Evolutionary conservation across 2,329 filamentous ascomycete species (phyloP).

Genomic region (Aspergillus neoniger): DNA sequence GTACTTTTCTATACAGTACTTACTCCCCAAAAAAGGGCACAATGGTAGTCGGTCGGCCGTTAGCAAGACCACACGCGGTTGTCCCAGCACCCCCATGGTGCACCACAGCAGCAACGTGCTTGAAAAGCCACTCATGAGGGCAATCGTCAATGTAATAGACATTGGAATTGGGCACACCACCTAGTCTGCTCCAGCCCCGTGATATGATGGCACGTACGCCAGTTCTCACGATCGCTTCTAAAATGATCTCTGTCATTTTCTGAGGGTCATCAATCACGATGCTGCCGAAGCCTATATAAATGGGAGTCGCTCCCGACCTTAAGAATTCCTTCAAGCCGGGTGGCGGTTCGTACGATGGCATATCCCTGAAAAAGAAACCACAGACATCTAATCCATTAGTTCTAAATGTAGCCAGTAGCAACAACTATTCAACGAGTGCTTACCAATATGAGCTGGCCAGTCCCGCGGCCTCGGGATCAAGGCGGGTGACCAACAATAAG

Average conservation of each 20-base stretch:
- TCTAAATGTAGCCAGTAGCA: too few relatives aligned
- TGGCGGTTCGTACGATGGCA: slow-evolving; percentile 43
- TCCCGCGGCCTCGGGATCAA: slow-evolving; percentile 45
- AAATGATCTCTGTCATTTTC: slow-evolving; percentile 47
- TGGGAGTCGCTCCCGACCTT: slow-evolving; percentile 48
- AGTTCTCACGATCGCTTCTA: slow-evolving; percentile 50
- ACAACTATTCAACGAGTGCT: background rate
- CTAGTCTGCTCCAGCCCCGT: slow-evolving; percentile 56
- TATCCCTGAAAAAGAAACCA: slow-evolving; percentile 50
- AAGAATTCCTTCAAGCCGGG: slow-evolving; percentile 49
- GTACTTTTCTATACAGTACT: slow-evolving; percentile 3
- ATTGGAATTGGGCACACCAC: slow-evolving; percentile 35
- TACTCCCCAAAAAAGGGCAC: slow-evolving; percentile 61
- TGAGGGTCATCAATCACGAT: slow-evolving; percentile 57
- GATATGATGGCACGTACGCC: slow-evolving; percentile 58
- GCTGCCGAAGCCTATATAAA: slow-evolving; percentile 61
- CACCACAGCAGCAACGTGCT: slow-evolving; percentile 56
- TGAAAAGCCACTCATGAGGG: slow-evolving; percentile 62
- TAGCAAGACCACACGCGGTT: slow-evolving; percentile 56
- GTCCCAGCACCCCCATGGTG: slow-evolving; percentile 64
- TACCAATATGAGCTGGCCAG: slow-evolving; percentile 42
- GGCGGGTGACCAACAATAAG: slow-evolving; percentile 50
- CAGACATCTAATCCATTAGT: slow-evolving; percentile 37
- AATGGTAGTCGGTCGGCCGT: slow-evolving; percentile 55
- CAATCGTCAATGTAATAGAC: slow-evolving; percentile 57